Percentiles rank a stretch among this genome's conserved stretches.
These are phyloP conservation scores for Logfia minima DNA, from an alignment of 129 eudicot species.

Conservation along the genomic window DNA sequence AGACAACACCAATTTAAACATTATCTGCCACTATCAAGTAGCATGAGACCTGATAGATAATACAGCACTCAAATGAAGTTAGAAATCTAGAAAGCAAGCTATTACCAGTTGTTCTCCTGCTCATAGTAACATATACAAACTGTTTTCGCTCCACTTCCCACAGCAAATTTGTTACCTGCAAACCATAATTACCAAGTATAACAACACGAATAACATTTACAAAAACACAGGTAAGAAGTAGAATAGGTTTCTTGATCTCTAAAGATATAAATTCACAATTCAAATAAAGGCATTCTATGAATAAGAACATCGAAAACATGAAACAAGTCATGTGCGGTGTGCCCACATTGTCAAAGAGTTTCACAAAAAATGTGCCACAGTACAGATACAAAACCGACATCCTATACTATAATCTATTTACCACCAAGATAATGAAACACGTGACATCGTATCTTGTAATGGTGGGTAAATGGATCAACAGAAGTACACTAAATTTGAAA, in stretches of 20 bases:
- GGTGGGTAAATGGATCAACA: not conserved
- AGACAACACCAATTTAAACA: slow-evolving; percentile 4
- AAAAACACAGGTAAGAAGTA: slow-evolving; percentile 4
- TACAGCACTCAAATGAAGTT: slow-evolving; percentile 15
- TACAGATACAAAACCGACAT: not conserved
- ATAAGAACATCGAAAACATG: not conserved
- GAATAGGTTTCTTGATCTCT: not conserved
- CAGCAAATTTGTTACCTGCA: slow-evolving; percentile 98
- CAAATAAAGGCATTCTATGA: not conserved
- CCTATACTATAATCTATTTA: not conserved
- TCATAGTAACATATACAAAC: slow-evolving; percentile 98
- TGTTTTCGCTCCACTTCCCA: slow-evolving; percentile 99
- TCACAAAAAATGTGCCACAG: slow-evolving; percentile 1
- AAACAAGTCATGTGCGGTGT: not conserved
- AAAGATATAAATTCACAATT: not conserved
- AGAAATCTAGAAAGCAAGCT: slow-evolving; percentile 11
- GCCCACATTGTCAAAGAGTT: not conserved
- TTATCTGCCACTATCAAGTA: not conserved
- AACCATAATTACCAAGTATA: slow-evolving; percentile 28
- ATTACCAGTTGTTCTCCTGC: slow-evolving; percentile 98
- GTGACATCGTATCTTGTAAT: slow-evolving; percentile 7
- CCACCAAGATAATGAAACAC: slow-evolving; percentile 1
- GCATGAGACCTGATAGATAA: not conserved
- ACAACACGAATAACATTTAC: slow-evolving; percentile 14
- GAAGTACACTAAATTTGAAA: not conserved